phyloP scores from a whole-genome alignment of 164 flowering plant genomes.

The Hamamelis virginiana region DNA sequence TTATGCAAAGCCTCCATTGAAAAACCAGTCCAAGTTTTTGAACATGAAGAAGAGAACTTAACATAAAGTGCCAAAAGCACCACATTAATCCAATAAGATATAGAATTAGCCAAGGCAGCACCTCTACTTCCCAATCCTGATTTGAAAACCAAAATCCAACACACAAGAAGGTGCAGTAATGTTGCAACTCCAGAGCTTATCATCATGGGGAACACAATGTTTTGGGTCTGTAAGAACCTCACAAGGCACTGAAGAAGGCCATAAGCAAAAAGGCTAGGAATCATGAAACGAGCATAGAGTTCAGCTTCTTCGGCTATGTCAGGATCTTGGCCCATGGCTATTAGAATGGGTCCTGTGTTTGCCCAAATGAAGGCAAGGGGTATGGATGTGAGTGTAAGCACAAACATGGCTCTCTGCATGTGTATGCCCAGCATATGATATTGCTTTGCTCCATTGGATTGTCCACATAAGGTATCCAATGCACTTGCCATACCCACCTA shows the following conservation, averaged over 20 bases:
- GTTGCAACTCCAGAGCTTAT: conserved; percentile 34
- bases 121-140: conserved; percentile 45
- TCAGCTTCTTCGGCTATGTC: conserved; percentile 41
- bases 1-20: conserved; percentile 37
- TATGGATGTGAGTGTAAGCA: conserved; percentile 33
- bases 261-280: conserved; percentile 46
- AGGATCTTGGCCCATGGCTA: conserved; percentile 32
- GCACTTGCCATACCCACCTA: conserved; percentile 52
- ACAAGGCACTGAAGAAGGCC: conserved; percentile 43
- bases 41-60: conserved; percentile 45
- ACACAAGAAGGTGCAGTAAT: conserved; percentile 32
- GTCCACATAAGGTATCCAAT: conserved; percentile 51
- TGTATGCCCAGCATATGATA: conserved; percentile 44
- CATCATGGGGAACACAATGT: conserved; percentile 52
- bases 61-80: conserved; percentile 32
- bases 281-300: conserved; percentile 34
- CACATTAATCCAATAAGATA: conserved; percentile 50
- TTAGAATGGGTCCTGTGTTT: conserved; percentile 32
- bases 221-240: conserved; percentile 49
- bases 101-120: conserved; percentile 47
- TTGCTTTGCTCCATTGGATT: conserved; percentile 51
- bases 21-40: conserved; percentile 44
- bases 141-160: conserved; percentile 45
- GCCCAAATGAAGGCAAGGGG: conserved; percentile 48
- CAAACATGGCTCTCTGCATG: conserved; percentile 46